Percentiles rank a stretch among this genome's conserved stretches.
Evolutionary conservation across 2,329 filamentous ascomycete genomes (phyloP).

Genomic region (Intubia oerlemansii): DNA sequence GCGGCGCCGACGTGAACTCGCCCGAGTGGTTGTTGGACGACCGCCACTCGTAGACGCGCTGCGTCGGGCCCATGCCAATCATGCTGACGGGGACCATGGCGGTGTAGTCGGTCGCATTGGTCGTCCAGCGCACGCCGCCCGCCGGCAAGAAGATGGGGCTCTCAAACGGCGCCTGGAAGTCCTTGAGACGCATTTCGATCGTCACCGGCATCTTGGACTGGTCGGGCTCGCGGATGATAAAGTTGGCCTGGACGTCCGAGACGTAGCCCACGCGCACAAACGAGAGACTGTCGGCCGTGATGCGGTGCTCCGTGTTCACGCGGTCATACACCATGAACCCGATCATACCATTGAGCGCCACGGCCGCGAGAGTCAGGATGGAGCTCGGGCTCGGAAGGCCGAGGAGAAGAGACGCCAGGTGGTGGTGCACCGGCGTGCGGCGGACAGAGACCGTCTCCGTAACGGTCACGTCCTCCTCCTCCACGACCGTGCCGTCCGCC

Average conservation of each 20-base stretch:
- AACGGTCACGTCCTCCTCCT: slow-evolving; percentile 33
- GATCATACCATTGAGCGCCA: slow-evolving; percentile 50
- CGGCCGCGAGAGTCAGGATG: slow-evolving; percentile 42
- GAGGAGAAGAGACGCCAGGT: slow-evolving; percentile 43
- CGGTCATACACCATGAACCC: slow-evolving; percentile 55
- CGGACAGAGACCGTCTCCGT: slow-evolving; percentile 39
- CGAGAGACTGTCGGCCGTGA: slow-evolving; percentile 46
- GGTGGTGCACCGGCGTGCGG: too few species aligned
- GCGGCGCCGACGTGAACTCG: slow-evolving; percentile 58
- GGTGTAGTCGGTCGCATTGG: slow-evolving; percentile 68
- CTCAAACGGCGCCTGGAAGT: slow-evolving; percentile 28
- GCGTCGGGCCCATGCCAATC: too few species aligned
- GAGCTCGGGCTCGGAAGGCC: slow-evolving; percentile 57
- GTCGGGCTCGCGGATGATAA: slow-evolving; percentile 73
- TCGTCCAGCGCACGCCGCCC: slow-evolving; percentile 42
- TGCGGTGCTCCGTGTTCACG: slow-evolving; percentile 50
- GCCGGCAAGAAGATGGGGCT: slow-evolving; percentile 42
- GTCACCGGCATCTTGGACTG: slow-evolving; percentile 52
- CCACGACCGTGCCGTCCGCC: slow-evolving; percentile 16
- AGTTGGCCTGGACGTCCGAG: slow-evolving; percentile 54
- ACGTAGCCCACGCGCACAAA: slow-evolving; percentile 81
- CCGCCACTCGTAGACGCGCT: slow-evolving; percentile 61
- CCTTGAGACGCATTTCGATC: slow-evolving; percentile 40
- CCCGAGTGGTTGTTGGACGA: slow-evolving; percentile 77
- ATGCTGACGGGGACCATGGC: slow-evolving; percentile 44